These are phyloP conservation scores for Talaromyces borbonicus DNA, from an alignment of 495 filamentous ascomycete species.

Conservation along the genomic window DNA sequence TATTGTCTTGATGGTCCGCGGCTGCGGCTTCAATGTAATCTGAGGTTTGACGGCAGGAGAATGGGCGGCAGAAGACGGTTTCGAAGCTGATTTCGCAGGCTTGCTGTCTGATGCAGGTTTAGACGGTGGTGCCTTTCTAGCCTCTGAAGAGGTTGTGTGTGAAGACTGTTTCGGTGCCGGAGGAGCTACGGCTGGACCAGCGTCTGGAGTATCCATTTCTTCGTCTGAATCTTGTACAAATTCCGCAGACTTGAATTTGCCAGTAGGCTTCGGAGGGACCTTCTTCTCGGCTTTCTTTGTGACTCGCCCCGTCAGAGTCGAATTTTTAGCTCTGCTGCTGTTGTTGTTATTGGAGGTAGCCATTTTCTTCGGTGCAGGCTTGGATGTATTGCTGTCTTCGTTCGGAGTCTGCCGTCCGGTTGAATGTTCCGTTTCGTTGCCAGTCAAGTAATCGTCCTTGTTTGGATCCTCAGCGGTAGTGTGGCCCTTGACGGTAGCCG, in stretches of 20 bases:
- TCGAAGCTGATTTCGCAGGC: conserved; percentile 11
- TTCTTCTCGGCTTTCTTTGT: conserved; percentile 45
- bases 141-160: conserved; percentile 14
- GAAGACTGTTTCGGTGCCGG: conserved; percentile 24
- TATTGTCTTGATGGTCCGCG: conserved; percentile 8
- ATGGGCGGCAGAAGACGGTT: conserved; percentile 7
- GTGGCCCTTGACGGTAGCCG: conserved; percentile 46
- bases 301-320: conserved; percentile 38
- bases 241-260: conserved; percentile 60
- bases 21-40: conserved; percentile 9
- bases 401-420: conserved; percentile 31
- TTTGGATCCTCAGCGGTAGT: conserved; percentile 42
- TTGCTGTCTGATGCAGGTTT: conserved; percentile 10
- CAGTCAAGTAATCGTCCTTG: conserved; percentile 26
- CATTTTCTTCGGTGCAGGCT: conserved; percentile 52
- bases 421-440: conserved; percentile 46
- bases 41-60: conserved; percentile 12
- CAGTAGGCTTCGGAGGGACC: conserved; percentile 31
- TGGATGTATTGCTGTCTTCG: conserved; percentile 40
- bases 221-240: conserved; percentile 70
- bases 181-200: conserved; percentile 26
- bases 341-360: conserved; percentile 51
- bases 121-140: conserved; percentile 6
- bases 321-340: conserved; percentile 36
- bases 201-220: conserved; percentile 45